Base-by-base conservation (phyloP, 1,139 yeast species). In the Trichomonascaceae sp. region DNA sequence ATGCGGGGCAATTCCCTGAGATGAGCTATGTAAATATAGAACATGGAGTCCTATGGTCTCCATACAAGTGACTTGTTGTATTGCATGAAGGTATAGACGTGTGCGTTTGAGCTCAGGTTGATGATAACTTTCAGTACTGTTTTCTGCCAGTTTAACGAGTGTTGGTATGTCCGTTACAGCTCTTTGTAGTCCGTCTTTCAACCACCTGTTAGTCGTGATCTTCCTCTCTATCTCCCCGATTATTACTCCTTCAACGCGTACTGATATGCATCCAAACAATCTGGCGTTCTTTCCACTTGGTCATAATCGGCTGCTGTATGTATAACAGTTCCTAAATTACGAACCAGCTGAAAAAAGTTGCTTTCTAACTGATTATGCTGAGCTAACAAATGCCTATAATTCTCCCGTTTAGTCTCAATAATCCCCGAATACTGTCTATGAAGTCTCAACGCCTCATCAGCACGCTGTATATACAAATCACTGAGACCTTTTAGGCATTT, bases 381-480 rank as follows among this genome's bases (percentile, higher is more conserved):
- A 18, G 59, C 60, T 22, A 60, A 60, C 48, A 63, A 51, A 18
- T 55, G 61, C 36, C 58, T 56, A 41, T 61, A 60, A 27, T 47
- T 53, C 43, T 58, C 54, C 47, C 63, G 66, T 55, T 65, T 64
- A 1, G 49, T 56, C 22, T 64, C 65, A 19, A 66, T 60, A 51
- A 57, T 43, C n/a, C 45, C 55, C 18, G 63, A 58, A 47, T 64
- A 63, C 24, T 55, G 53, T 20, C 55, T 55, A 52, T 66, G 69
- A 12, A 64, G 54, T 13, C 55, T 54, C n/a, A 66, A 58, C 12
- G 65, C 62, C 30, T 57, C 59, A 43, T 58, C 52, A 2, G 67
- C 64, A 20, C 63, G 53, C 27, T 60, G 55, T 46, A 61, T 60
- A 3, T 63, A 61, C 27, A 61, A 56, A n/a, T 55, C 55, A 12